A percentile compares a stretch with the other conserved stretches of the same genome.
phyloP scores from a whole-genome alignment of 176 grass and related monocot species.

The Carex myosuroides region DNA sequence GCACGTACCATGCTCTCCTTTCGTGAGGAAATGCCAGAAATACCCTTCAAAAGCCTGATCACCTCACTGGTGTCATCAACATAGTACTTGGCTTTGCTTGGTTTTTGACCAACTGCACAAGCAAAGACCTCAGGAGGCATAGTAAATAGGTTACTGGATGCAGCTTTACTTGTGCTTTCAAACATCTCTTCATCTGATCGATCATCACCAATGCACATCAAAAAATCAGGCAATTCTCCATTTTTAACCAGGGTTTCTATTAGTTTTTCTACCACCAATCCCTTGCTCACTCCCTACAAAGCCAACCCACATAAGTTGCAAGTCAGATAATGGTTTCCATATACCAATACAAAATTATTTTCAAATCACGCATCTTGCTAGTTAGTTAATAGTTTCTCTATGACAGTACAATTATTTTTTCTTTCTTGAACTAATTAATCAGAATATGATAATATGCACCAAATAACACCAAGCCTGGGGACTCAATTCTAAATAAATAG shows the following conservation, averaged over 20 bases:
- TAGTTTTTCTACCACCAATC: conserved; percentile 65
- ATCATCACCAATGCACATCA: conserved; percentile 79
- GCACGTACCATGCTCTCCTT: conserved; percentile 21
- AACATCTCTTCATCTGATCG: conserved; percentile 96
- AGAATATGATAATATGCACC: neutral
- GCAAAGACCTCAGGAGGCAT: conserved; percentile 55
- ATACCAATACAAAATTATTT: neutral
- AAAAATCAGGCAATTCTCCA: conserved; percentile 57
- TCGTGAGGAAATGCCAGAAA: conserved; percentile 22
- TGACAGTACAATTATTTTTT: neutral
- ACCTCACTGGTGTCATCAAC: conserved; percentile 74
- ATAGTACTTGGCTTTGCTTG: conserved; percentile 91
- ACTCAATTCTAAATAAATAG: neutral
- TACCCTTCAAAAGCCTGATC: conserved; percentile 54
- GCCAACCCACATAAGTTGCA: neutral
- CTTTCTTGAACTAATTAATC: neutral
- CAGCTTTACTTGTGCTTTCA: conserved; percentile 52
- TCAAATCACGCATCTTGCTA: neutral
- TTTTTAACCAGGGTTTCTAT: conserved; percentile 37
- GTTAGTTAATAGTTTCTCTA: neutral
- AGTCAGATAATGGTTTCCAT: neutral
- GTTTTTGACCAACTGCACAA: conserved; percentile 86
- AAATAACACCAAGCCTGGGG: neutral
- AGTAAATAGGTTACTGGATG: conserved; percentile 30
- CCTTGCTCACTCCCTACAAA: conserved; percentile 76